These are phyloP conservation scores for Angomonas desouzai DNA, from an alignment of 208 protist genomes.

Conservation along the genomic window DNA sequence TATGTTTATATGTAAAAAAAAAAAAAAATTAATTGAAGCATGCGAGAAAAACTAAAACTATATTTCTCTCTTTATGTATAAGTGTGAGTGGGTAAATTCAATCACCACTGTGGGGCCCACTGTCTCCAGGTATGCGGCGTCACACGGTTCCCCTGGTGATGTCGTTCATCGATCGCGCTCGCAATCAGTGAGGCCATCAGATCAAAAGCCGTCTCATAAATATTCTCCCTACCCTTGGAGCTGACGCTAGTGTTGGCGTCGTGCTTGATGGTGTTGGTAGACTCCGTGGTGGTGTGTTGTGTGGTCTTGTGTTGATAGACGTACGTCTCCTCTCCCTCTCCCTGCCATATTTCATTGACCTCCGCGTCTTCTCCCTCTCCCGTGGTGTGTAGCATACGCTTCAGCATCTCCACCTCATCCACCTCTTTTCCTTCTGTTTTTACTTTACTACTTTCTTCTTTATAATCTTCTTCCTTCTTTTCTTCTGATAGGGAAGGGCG, in stretches of 20 bases:
- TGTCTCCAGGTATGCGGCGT: slow-evolving; percentile 53
- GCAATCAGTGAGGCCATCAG: slow-evolving; percentile 45
- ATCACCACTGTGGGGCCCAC: slow-evolving; percentile 79
- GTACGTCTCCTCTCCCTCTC: not conserved
- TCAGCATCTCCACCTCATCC: not conserved
- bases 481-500: not conserved
- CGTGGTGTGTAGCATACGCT: not conserved
- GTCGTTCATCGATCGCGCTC: slow-evolving; percentile 36
- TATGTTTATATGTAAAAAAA: slow-evolving; percentile 1
- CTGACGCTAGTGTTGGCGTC: too few species aligned
- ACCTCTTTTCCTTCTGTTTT: not conserved
- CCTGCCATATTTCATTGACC: not conserved
- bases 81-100: slow-evolving; percentile 1
- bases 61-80: too few species aligned
- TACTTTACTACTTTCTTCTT: not conserved
- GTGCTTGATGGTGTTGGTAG: too few species aligned
- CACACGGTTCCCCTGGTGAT: slow-evolving; percentile 36
- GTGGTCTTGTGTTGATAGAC: not conserved
- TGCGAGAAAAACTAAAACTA: too few species aligned
- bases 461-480: not conserved
- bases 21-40: not conserved
- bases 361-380: not conserved
- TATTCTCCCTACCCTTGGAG: too few species aligned
- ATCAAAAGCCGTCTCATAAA: slow-evolving; percentile 29
- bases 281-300: not conserved